Evolutionary conservation across 352 stramenopile genomes (phyloP).

Genomic region (Phytophthora pistaciae): DNA sequence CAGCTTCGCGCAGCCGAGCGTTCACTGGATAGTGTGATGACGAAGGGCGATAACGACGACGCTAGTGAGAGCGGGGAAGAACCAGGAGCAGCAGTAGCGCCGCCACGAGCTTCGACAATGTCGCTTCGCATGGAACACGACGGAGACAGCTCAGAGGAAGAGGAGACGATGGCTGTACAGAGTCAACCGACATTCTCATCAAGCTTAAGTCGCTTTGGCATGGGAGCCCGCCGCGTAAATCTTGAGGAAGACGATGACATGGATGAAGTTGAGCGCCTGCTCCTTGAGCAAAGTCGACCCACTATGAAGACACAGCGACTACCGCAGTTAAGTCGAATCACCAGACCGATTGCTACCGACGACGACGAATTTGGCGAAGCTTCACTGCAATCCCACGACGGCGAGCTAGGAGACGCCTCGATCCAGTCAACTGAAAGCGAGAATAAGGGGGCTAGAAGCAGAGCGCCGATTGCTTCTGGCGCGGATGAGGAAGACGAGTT

Average conservation of each 20-base stretch:
- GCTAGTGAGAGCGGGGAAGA: neutral
- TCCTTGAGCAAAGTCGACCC: slow-evolving; percentile 29
- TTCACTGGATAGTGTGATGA: no score
- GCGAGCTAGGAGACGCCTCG: slow-evolving; percentile 8
- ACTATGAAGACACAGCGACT: slow-evolving; percentile 3
- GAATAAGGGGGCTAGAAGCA: neutral
- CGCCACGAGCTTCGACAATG: neutral
- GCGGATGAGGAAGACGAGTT: neutral
- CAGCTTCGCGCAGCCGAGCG: no score
- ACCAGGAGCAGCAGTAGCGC: slow-evolving; percentile 2
- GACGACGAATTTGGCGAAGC: slow-evolving; percentile 24
- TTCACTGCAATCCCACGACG: slow-evolving; percentile 2
- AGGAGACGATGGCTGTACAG: slow-evolving; percentile 27
- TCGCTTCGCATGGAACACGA: slow-evolving; percentile 20
- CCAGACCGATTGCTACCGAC: slow-evolving; percentile 1
- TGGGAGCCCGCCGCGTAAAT: slow-evolving; percentile 9
- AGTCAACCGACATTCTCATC: slow-evolving; percentile 1
- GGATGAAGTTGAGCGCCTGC: slow-evolving; percentile 37
- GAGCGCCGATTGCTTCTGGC: neutral
- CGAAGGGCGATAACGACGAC: neutral
- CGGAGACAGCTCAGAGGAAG: slow-evolving; percentile 31
- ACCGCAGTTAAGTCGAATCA: neutral
- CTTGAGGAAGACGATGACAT: slow-evolving; percentile 44
- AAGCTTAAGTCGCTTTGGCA: slow-evolving; percentile 21
- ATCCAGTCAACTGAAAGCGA: neutral